phyloP scores from a whole-genome alignment of 2,329 filamentous ascomycete species.

The Aspergillus sp. region DNA sequence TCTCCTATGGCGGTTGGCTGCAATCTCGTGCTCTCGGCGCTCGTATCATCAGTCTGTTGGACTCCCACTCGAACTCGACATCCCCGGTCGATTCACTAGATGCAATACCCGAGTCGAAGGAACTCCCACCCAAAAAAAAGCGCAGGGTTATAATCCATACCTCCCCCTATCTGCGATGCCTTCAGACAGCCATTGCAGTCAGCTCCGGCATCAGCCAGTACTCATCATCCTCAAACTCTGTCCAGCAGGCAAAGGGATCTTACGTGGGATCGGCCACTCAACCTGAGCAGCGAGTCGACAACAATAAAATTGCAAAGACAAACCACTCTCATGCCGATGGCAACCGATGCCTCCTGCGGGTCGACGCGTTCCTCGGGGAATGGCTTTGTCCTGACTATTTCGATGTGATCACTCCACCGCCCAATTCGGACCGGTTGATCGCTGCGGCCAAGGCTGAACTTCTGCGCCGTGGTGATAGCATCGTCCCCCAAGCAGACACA shows the following conservation, averaged over 20 bases:
- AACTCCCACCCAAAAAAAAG: constrained; percentile 40
- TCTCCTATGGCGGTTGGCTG: constrained; percentile 91
- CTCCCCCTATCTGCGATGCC: constrained; percentile 88
- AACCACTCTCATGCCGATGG: constrained; percentile 4
- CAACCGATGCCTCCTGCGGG: constrained; percentile 51
- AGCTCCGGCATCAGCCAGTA: constrained; percentile 69
- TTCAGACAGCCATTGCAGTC: constrained; percentile 87
- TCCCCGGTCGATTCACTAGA: constrained; percentile 1
- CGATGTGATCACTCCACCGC: constrained; percentile 84
- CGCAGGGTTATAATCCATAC: constrained; percentile 83
- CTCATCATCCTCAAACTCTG: constrained; percentile 14
- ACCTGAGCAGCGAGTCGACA: constrained; percentile 1
- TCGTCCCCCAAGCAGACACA: constrained; percentile 41
- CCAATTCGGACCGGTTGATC: constrained; percentile 80
- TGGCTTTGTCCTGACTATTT: constrained; percentile 95
- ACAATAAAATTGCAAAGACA: not conserved
- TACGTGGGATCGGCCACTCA: not conserved
- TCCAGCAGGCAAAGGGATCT: not conserved
- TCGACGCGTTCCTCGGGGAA: constrained; percentile 92
- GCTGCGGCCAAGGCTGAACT: constrained; percentile 84
- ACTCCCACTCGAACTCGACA: constrained; percentile 37
- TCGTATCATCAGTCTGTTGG: constrained; percentile 71
- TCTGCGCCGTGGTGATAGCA: constrained; percentile 65
- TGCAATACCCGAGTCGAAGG: not conserved
- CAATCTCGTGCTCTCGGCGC: constrained; percentile 78